Conservation (phyloP, 2,329 filamentous ascomycete genomes). For the Achaetomium macrosporum region DNA sequence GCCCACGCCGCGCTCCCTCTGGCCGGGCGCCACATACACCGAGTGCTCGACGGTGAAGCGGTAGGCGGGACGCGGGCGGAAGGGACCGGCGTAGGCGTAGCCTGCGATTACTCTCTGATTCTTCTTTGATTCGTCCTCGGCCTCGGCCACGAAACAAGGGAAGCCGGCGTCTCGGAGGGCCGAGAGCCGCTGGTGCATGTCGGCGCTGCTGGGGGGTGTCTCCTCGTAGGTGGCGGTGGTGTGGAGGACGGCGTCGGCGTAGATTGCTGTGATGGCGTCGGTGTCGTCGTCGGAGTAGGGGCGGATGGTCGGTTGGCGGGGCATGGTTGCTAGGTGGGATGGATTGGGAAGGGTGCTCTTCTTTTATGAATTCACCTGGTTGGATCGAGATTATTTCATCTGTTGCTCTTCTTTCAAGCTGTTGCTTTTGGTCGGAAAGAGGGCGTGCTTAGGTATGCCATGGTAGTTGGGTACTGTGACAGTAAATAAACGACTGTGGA, state of each 20-base stretch:
- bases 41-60: constrained; percentile 6
- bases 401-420: too few species aligned
- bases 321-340: too few species aligned
- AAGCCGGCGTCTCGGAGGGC: not conserved
- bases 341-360: too few species aligned
- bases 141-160: not conserved
- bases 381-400: too few species aligned
- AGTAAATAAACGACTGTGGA: too few species aligned
- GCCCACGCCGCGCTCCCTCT: not conserved
- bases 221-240: constrained; percentile 9
- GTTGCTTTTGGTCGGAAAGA: too few species aligned
- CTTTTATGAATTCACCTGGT: too few species aligned
- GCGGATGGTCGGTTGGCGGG: too few species aligned
- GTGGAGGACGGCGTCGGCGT: constrained; percentile 1
- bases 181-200: not conserved
- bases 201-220: not conserved
- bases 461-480: too few species aligned
- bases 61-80: constrained; percentile 6
- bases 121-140: too few species aligned
- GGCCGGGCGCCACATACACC: not conserved
- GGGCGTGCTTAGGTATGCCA: too few species aligned
- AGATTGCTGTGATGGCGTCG: constrained; percentile 2
- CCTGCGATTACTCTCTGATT: not conserved
- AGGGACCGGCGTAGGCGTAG: constrained; percentile 2
- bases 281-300: too few species aligned